Base-by-base conservation (phyloP, 2,329 filamentous ascomycete genomes). In the Diaporthe vexans region DNA sequence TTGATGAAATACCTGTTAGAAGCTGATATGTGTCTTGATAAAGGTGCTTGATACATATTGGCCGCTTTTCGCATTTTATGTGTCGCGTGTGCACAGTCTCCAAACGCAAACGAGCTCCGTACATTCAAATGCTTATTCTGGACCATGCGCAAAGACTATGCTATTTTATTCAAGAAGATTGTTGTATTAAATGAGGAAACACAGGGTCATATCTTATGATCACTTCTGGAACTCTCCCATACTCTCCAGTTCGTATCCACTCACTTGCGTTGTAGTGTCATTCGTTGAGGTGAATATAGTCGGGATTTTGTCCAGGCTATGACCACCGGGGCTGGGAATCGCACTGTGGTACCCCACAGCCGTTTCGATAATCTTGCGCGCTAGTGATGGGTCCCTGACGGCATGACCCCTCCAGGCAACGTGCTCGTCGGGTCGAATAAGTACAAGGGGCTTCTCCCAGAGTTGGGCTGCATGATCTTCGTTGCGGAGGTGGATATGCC, bases 371-470 rank as follows among this genome's bases (percentile, higher is more conserved):
- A 73, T 67, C 17, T 61, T 56, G 40, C 72, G 57, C 15, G 73
- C 35, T 8, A 59, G 19, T 9, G 29, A 17, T 33, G 57, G 13
- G 73, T 48, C 11, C 15, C 35, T 58, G 0, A 67, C 43, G 5
- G 6, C 15, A 33, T 76, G 69, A 21, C 48, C 68, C 24, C 77
- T 71, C 77, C 77, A 78, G 2, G 75, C 67, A 15, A 77, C 72
- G 56, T 76, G 74, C 1, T 72, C 43, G 35, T 78, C 77, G 3
- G 77, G 77, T 24, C 77, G 67, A 6, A 77, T 29, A 13, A 78
- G 69, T 1, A 77, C 77, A 3, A 76, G 43, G 9, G 48, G 33
- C 11, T 61, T 73, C 52, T 75, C 72, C 63, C 74, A 78, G 1
- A 77, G 21, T 5, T 21, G 24, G 21, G 24, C 37, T 9, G 71